Evolutionary conservation across 768 basidiomycete genomes (phyloP).

Genomic region (Lyophyllum semitale): DNA sequence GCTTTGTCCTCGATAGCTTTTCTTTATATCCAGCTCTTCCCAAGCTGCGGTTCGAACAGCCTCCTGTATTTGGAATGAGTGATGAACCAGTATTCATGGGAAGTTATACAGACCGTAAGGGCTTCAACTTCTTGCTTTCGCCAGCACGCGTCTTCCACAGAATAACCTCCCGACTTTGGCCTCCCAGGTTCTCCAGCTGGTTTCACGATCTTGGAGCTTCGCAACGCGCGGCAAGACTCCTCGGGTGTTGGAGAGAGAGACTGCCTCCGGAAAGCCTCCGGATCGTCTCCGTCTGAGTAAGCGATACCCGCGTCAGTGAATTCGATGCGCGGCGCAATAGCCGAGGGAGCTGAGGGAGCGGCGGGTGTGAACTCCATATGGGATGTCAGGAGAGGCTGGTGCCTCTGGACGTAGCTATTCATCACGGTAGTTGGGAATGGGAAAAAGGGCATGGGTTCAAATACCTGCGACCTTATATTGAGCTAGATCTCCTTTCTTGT

Average conservation of each 20-base stretch:
- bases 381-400: slow-evolving; percentile 1
- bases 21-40: slow-evolving; percentile 1
- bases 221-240: too few species aligned
- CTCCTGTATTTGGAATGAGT: background rate
- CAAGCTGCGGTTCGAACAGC: background rate
- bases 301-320: background rate
- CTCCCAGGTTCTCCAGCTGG: slow-evolving; percentile 11
- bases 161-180: slow-evolving; percentile 7
- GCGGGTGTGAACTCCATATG: slow-evolving; percentile 1
- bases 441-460: too few species aligned
- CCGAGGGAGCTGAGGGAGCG: background rate
- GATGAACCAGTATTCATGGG: background rate
- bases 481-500: too few species aligned
- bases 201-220: slow-evolving; percentile 2
- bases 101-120: background rate
- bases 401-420: background rate
- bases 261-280: too few species aligned
- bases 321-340: slow-evolving; percentile 2
- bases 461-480: too few species aligned
- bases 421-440: background rate
- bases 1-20: slow-evolving; percentile 3
- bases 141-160: background rate
- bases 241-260: too few species aligned
- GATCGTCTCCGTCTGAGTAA: background rate
- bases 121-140: background rate